Percentiles rank a stretch among this genome's conserved stretches.
Conservation (phyloP, 2,329 filamentous ascomycete species). For the Ascochyta lentis region DNA sequence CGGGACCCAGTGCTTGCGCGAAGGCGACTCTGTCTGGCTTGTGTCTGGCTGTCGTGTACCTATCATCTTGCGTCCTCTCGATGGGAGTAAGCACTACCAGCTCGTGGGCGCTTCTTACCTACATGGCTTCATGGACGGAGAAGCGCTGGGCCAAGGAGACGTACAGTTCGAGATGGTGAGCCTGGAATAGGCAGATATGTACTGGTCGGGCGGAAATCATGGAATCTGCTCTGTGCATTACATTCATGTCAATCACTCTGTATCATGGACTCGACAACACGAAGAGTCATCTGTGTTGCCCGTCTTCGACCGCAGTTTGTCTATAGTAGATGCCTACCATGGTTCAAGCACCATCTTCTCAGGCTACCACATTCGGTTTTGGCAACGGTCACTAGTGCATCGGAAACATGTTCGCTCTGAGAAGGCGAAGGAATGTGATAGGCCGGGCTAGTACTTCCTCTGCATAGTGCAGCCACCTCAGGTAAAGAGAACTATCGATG, state of each 20-base stretch:
- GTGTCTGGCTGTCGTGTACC: constrained; percentile 26
- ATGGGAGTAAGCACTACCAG: constrained; percentile 5
- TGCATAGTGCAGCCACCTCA: too few relatives aligned
- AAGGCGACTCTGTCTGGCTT: constrained; percentile 23
- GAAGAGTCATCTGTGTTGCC: too few relatives aligned
- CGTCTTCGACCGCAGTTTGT: too few relatives aligned
- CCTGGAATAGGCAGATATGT: constrained; percentile 12
- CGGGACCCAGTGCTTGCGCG: constrained; percentile 20
- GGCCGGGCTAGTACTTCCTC: too few relatives aligned
- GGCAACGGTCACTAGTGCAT: too few relatives aligned
- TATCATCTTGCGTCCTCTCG: constrained; percentile 19
- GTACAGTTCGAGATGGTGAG: constrained; percentile 18
- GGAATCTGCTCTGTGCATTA: too few relatives aligned
- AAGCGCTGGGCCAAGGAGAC: constrained; percentile 5
- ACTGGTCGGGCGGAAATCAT: too few relatives aligned
- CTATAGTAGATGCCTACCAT: background rate
- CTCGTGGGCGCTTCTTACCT: constrained; percentile 27
- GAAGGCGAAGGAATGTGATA: too few relatives aligned
- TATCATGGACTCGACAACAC: too few relatives aligned
- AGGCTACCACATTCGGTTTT: background rate
- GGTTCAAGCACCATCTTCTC: background rate
- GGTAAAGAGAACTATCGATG: too few relatives aligned
- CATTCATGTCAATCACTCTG: background rate
- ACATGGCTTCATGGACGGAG: constrained; percentile 29
- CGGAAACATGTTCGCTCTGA: too few relatives aligned